Percentiles rank a stretch among this genome's conserved stretches.
Conservation (phyloP, 768 basidiomycete species). For the Dendrothele bispora region DNA sequence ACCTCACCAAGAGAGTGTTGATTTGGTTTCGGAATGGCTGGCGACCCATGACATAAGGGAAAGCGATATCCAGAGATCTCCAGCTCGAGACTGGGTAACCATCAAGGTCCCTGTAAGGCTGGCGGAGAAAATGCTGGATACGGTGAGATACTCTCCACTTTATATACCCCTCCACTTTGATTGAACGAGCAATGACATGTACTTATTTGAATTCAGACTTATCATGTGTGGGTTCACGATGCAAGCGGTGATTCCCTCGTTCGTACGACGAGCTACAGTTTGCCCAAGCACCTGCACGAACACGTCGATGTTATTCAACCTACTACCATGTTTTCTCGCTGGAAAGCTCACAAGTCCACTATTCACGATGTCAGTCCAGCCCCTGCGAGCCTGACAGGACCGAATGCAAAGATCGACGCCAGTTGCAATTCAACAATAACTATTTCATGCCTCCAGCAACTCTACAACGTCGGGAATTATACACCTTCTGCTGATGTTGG, state of each 20-base stretch:
- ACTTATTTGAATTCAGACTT: slow-evolving; percentile 42
- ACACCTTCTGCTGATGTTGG: slow-evolving; percentile 37
- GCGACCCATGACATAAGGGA: slow-evolving; percentile 51
- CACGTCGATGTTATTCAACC: slow-evolving; percentile 7
- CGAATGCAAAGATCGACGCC: slow-evolving; percentile 29
- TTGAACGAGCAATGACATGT: too few relatives aligned
- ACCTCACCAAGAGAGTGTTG: slow-evolving; percentile 53
- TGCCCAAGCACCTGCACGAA: slow-evolving; percentile 1
- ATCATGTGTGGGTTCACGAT: slow-evolving; percentile 59
- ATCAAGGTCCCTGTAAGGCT: slow-evolving; percentile 55
- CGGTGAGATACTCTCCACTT: slow-evolving; percentile 40
- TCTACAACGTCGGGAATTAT: slow-evolving; percentile 55
- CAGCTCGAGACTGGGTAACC: slow-evolving; percentile 70
- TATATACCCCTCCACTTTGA: neutral
- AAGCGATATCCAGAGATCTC: slow-evolving; percentile 49
- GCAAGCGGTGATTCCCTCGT: slow-evolving; percentile 53
- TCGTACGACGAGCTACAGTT: slow-evolving; percentile 50
- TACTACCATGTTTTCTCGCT: slow-evolving; percentile 1
- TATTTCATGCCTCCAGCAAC: slow-evolving; percentile 48
- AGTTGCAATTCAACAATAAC: slow-evolving; percentile 54
- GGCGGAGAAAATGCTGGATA: slow-evolving; percentile 72
- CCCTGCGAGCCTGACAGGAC: slow-evolving; percentile 8
- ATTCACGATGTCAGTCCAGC: slow-evolving; percentile 24
- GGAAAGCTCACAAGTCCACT: slow-evolving; percentile 1
- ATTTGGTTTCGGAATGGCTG: slow-evolving; percentile 63